Conservation (phyloP, 768 basidiomycete genomes). For the Lactarius akahatsu region DNA sequence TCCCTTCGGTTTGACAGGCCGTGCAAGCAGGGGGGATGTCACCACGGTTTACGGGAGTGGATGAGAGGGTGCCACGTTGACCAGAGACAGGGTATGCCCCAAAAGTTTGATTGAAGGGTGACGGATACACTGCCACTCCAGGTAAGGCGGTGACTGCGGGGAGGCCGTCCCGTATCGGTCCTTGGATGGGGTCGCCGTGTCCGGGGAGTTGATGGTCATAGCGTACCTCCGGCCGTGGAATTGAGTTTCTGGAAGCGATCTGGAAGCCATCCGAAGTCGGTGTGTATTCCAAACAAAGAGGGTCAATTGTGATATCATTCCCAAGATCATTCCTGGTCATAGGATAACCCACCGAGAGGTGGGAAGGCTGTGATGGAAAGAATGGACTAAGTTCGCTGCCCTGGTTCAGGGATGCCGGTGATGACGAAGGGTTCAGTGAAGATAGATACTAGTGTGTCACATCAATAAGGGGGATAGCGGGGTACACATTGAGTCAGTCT, state of each 20-base stretch:
- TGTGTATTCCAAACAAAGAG: not conserved
- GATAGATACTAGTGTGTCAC: not conserved
- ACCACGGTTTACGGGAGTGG: not conserved
- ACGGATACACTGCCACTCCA: not conserved
- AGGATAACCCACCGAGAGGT: not conserved
- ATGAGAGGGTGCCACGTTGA: not conserved
- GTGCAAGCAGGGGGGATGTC: not conserved
- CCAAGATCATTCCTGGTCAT: not conserved
- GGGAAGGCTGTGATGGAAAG: not conserved
- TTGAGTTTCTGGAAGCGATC: not conserved
- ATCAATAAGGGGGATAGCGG: not conserved
- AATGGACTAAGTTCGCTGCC: not conserved
- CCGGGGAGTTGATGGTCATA: not conserved
- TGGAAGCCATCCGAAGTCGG: not conserved
- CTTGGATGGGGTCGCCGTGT: not conserved
- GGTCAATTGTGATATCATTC: not conserved
- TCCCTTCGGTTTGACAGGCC: not conserved
- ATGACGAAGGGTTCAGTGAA: not conserved
- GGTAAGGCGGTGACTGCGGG: not conserved
- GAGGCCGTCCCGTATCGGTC: not conserved
- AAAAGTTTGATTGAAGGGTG: not conserved
- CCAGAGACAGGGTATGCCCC: not conserved
- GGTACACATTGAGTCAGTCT: not conserved
- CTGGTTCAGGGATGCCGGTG: not conserved
- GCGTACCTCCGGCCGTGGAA: not conserved